Percentiles rank a stretch among this genome's conserved stretches.
These are phyloP conservation scores for Lactifluus subvellereus DNA, from an alignment of 768 basidiomycete genomes.

Conservation along the genomic window DNA sequence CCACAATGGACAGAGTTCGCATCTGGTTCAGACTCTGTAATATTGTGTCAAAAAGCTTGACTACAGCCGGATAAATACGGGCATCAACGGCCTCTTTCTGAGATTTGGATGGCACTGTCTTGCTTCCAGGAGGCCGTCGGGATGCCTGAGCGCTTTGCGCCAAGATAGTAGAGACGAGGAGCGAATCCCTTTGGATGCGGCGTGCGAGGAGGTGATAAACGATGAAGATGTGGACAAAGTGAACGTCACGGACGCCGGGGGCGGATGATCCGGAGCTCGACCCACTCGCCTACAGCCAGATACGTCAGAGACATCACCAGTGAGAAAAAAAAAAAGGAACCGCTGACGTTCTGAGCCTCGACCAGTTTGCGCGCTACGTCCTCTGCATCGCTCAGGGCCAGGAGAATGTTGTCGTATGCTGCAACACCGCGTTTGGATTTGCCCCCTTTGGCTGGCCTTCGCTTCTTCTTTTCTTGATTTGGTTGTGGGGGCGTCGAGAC, in stretches of 20 bases:
- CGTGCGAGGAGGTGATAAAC: conserved; percentile 82
- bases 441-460: conserved; percentile 34
- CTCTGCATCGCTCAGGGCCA: conserved; percentile 85
- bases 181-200: conserved; percentile 83
- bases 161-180: conserved; percentile 65
- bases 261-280: conserved; percentile 35
- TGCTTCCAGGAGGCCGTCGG: conserved; percentile 24
- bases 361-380: conserved; percentile 71
- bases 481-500: conserved; percentile 26
- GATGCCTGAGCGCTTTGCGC: conserved; percentile 32
- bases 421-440: conserved; percentile 72
- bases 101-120: conserved; percentile 27
- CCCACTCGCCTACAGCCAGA: conserved; percentile 35
- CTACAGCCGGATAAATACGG: conserved; percentile 76
- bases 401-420: conserved; percentile 80
- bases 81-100: conserved; percentile 53
- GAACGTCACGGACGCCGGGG: conserved; percentile 59
- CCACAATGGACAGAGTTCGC: conserved; percentile 75
- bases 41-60: conserved; percentile 83
- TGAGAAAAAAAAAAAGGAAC: background rate
- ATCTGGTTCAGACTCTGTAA: conserved; percentile 83
- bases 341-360: conserved; percentile 75
- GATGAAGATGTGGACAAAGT: conserved; percentile 83
- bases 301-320: background rate
- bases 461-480: conserved; percentile 34